These are phyloP conservation scores for Aspergillus bertholletiae DNA, from an alignment of 495 filamentous ascomycete genomes.

Conservation along the genomic window DNA sequence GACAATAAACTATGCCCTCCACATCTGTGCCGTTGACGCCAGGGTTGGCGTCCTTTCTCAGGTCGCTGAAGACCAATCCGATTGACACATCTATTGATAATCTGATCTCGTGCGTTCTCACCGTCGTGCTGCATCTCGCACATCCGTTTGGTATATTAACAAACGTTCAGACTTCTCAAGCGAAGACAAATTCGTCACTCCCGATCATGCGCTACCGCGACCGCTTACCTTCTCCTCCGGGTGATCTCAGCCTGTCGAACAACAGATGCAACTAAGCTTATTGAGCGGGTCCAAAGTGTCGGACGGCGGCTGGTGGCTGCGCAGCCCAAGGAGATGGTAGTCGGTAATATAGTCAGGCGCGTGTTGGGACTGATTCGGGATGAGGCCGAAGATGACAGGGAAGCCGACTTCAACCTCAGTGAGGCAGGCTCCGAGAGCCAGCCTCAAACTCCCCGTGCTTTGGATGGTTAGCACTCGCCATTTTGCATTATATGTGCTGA, in stretches of 20 bases:
- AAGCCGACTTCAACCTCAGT: constrained; percentile 57
- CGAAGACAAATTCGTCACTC: constrained; percentile 83
- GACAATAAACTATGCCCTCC: constrained; percentile 42
- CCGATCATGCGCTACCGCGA: constrained; percentile 84
- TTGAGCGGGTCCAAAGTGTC: constrained; percentile 70
- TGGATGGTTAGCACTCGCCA: constrained; percentile 28
- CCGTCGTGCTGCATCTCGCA: not conserved
- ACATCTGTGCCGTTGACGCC: constrained; percentile 54
- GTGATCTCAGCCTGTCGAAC: constrained; percentile 69
- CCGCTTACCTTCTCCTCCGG: constrained; percentile 77
- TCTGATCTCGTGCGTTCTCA: constrained; percentile 65
- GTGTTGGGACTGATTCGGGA: constrained; percentile 89
- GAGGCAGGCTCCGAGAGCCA: constrained; percentile 47
- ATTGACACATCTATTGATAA: constrained; percentile 78
- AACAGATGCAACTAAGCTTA: constrained; percentile 69
- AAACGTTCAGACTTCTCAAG: constrained; percentile 67
- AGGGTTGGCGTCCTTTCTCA: constrained; percentile 69
- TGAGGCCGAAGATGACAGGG: constrained; percentile 78
- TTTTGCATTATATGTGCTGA: not conserved
- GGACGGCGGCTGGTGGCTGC: constrained; percentile 73
- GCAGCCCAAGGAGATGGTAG: constrained; percentile 83
- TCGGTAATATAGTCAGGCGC: constrained; percentile 89
- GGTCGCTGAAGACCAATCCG: constrained; percentile 66
- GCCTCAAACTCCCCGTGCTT: constrained; percentile 44
- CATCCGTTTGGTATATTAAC: constrained; percentile 7